Evolutionary conservation across 1,284 basidiomycete genomes (phyloP), one percentile per base, ranked within the genome.

Genomic region (Limonomyces culmigenus): DNA sequence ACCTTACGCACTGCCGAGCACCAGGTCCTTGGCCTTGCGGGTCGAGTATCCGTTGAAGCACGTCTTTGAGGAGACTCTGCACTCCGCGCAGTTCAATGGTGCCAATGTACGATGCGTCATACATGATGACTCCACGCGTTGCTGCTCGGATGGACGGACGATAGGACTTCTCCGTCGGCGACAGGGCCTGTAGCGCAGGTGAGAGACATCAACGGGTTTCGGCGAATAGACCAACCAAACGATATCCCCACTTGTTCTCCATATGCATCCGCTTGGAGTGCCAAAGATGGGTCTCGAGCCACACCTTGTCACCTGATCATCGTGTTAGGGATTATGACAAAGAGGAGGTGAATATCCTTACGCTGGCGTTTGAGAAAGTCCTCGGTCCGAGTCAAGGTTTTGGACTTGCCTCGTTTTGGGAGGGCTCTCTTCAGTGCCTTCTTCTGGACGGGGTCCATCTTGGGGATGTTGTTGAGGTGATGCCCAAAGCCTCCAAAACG

Each of bases 281-380:
- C 83, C 87, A 95, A 17, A 93, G 54, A 51, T 95, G 91, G 3
- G 88, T 91, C 49, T 89, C 86, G 0, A 96, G 68, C 91, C 91
- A 95, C 6, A 64, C 59, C 52, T 93, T 93, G 44, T 84, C 65
- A 18, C 60, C 86, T 88, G 15, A 8, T 17, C 13, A 32, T 10
- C 31, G 8, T n/a, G 15, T 32, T 11, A 32, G 15, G n/a, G 15
- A 14, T 8, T 8, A 15, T 15, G 10, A 11, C 8, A 8, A 17
- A 10, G 31, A 15, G 31, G 8, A 32, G 40, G 16, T 32, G 15
- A 16, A 18, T 13, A 17, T 5, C 13, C 67, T 45, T 41, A 85
- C 84, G 52, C 53, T 86, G 81, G 40, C 84, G 66, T 38, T 63
- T 70, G 31, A 70, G 50, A 27, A 84, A 60, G n/a, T 55, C 47